Evolutionary conservation across 768 basidiomycete species (phyloP).

Genomic region (Boletus rubropictus): DNA sequence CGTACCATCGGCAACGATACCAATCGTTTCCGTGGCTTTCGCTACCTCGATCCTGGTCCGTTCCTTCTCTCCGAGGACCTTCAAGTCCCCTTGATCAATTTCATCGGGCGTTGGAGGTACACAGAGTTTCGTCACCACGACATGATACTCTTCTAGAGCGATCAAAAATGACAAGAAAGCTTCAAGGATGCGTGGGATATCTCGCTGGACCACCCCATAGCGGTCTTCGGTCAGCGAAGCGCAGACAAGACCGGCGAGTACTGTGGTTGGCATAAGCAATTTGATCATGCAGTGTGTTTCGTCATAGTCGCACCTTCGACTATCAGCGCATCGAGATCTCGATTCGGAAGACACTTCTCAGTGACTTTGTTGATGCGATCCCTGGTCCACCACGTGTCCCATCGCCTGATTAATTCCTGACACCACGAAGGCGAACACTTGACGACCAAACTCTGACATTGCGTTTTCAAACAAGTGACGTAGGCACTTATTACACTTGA

Average conservation of each 20-base stretch:
- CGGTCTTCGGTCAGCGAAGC: constrained; percentile 75
- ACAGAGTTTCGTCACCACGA: constrained; percentile 42
- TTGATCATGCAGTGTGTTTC: neutral
- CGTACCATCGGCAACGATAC: constrained; percentile 55
- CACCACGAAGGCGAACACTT: constrained; percentile 31
- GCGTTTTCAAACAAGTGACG: constrained; percentile 1
- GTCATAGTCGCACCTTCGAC: constrained; percentile 47
- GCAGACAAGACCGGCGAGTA: constrained; percentile 59
- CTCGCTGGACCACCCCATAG: constrained; percentile 79
- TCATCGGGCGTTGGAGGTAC: constrained; percentile 35
- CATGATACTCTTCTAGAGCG: constrained; percentile 61
- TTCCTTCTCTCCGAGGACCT: constrained; percentile 36
- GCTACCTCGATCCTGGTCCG: constrained; percentile 45
- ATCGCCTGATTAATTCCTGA: constrained; percentile 19
- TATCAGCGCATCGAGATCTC: constrained; percentile 56
- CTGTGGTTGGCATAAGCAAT: constrained; percentile 9
- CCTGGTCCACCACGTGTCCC: constrained; percentile 50
- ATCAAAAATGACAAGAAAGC: constrained; percentile 61
- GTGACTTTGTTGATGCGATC: constrained; percentile 49
- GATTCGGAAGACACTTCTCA: constrained; percentile 51
- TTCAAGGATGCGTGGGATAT: constrained; percentile 78
- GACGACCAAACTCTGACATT: constrained; percentile 3
- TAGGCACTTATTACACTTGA: neutral
- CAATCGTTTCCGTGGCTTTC: constrained; percentile 49
- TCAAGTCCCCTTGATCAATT: constrained; percentile 18